phyloP scores from a whole-genome alignment of 768 basidiomycete species.

The Aureoboletus auriporus region DNA sequence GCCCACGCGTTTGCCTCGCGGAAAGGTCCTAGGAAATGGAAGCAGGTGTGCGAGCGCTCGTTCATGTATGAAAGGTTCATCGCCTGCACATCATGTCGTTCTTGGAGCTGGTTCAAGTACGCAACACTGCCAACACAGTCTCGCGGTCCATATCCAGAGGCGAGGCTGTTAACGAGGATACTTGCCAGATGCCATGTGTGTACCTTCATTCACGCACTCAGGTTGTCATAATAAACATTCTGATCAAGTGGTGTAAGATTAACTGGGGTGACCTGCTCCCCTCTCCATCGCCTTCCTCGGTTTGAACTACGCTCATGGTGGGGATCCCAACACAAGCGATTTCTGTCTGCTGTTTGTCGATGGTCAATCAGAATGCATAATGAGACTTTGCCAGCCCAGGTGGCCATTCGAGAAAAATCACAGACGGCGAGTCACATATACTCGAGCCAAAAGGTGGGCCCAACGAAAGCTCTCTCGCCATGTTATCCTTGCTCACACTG shows the following conservation, averaged over 20 bases:
- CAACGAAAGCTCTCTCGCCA: background rate
- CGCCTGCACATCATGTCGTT: slow-evolving; percentile 8
- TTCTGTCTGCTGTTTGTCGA: slow-evolving; percentile 6
- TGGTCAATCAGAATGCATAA: background rate
- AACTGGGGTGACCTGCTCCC: slow-evolving; percentile 19
- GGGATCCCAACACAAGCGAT: slow-evolving; percentile 13
- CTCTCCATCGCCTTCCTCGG: slow-evolving; percentile 16
- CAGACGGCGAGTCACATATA: slow-evolving; percentile 11
- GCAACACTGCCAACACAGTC: slow-evolving; percentile 15
- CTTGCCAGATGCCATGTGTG: slow-evolving; percentile 17
- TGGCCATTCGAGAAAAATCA: slow-evolving; percentile 15
- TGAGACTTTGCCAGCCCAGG: slow-evolving; percentile 12
- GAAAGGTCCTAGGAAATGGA: slow-evolving; percentile 1
- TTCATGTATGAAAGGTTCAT: background rate
- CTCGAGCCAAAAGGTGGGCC: slow-evolving; percentile 10
- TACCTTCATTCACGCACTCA: background rate
- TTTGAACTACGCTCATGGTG: slow-evolving; percentile 9
- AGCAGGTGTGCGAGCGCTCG: background rate
- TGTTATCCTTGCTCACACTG: background rate
- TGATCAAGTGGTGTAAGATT: slow-evolving; percentile 18
- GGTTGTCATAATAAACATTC: background rate
- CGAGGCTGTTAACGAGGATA: slow-evolving; percentile 18
- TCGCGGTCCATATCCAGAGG: slow-evolving; percentile 18
- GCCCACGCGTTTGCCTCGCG: background rate
- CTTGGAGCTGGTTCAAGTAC: slow-evolving; percentile 11